A percentile compares a stretch with the other conserved stretches of the same genome.
phyloP scores from a whole-genome alignment of 1,284 basidiomycete species.

The Exobasidium cylindrosporum region DNA sequence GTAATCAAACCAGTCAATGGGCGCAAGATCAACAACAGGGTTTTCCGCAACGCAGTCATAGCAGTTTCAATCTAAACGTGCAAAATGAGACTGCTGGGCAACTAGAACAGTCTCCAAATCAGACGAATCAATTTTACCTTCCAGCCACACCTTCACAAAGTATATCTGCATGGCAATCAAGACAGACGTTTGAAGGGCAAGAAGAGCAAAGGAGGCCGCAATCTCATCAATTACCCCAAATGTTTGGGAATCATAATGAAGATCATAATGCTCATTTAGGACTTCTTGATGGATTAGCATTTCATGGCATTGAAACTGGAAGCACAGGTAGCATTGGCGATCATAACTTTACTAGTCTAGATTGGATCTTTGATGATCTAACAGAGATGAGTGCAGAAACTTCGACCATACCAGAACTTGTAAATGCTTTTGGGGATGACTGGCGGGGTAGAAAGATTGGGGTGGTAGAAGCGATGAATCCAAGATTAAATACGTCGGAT shows the following conservation, averaged over 20 bases:
- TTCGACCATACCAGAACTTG: slow-evolving; percentile 11
- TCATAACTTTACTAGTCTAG: slow-evolving; percentile 16
- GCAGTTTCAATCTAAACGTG: background rate
- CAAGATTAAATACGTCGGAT: background rate
- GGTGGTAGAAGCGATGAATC: background rate
- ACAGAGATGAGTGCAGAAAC: slow-evolving; percentile 15
- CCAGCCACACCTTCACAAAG: background rate
- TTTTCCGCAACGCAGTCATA: background rate
- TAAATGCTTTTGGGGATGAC: background rate
- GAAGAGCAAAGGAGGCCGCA: background rate
- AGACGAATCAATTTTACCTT: background rate
- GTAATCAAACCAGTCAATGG: background rate
- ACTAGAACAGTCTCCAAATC: background rate
- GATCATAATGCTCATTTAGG: background rate
- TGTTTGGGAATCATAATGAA: background rate
- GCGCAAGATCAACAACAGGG: background rate
- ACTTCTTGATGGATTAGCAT: background rate
- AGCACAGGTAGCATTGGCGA: background rate
- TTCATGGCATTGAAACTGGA: background rate
- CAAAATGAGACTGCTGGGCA: background rate
- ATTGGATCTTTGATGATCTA: slow-evolving; percentile 21
- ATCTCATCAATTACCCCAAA: no score
- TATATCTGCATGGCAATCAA: background rate
- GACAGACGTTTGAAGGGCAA: background rate
- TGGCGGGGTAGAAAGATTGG: background rate